Evolutionary conservation across 2,329 filamentous ascomycete species (phyloP).

Genomic region (Pyrenophora teres): DNA sequence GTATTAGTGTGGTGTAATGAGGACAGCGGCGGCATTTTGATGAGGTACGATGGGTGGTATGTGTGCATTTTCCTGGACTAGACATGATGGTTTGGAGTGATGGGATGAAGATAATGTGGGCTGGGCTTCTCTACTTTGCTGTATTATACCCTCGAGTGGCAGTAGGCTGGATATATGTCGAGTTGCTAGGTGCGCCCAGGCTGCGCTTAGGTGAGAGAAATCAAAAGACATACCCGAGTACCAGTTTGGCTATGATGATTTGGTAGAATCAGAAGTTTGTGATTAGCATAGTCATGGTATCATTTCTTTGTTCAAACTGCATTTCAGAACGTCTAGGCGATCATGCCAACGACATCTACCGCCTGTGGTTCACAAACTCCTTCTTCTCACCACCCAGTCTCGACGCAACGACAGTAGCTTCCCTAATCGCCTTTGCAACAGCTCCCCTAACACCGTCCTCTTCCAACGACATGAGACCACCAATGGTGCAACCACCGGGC

Average conservation of each 20-base stretch:
- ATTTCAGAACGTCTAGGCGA: background rate
- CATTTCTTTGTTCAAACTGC: background rate
- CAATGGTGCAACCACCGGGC: constrained; percentile 78
- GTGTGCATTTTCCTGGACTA: constrained; percentile 1
- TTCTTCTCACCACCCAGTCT: constrained; percentile 63
- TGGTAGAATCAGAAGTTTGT: background rate
- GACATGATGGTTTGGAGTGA: background rate
- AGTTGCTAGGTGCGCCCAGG: background rate
- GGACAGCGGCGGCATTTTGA: background rate
- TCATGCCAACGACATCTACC: constrained; percentile 17
- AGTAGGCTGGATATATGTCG: background rate
- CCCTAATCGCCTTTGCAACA: constrained; percentile 69
- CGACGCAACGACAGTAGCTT: constrained; percentile 71
- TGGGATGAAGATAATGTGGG: too few species aligned
- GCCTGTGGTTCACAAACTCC: constrained; percentile 52
- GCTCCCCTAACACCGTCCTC: constrained; percentile 71
- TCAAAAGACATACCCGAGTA: background rate
- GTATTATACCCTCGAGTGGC: constrained; percentile 22
- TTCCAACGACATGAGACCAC: constrained; percentile 73
- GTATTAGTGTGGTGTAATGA: background rate
- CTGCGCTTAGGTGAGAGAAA: constrained; percentile 1
- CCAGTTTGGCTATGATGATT: too few species aligned
- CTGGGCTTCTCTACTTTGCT: constrained; percentile 17
- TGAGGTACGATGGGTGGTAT: background rate
- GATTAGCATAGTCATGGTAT: constrained; percentile 10